A percentile compares a stretch with the other conserved stretches of the same genome.
phyloP scores from a whole-genome alignment of 139 green algal species.

The Pycnococcus provasolii region DNA sequence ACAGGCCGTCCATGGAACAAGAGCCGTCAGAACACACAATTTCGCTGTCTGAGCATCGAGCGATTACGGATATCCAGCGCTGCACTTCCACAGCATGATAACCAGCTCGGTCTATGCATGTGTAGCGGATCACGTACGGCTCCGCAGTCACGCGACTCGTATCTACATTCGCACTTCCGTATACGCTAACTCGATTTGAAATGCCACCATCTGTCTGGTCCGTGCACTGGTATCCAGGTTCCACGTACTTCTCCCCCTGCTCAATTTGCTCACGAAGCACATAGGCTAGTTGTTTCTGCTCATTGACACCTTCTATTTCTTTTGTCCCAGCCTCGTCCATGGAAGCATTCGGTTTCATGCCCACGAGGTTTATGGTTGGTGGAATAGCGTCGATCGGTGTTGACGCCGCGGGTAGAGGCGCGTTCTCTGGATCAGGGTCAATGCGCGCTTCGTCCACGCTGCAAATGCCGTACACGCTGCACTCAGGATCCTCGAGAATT shows the following conservation, averaged over 20 bases:
- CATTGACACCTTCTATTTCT: no score
- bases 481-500: neutral
- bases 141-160: neutral
- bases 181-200: neutral
- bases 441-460: no score
- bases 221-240: neutral
- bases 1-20: no score
- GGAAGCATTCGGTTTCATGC: neutral
- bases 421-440: no score
- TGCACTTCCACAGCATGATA: no score
- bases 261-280: neutral
- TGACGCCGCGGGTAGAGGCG: neutral
- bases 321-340: neutral
- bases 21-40: no score
- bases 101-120: no score
- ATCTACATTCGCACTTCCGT: neutral
- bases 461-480: neutral
- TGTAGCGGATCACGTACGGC: no score
- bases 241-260: neutral
- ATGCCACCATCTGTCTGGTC: neutral
- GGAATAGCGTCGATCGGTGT: neutral
- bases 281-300: neutral
- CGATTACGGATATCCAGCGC: no score
- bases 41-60: no score
- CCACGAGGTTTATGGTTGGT: neutral